Conservation (phyloP, 148 eudicot genomes). For the Vaccinium darrowii region DNA sequence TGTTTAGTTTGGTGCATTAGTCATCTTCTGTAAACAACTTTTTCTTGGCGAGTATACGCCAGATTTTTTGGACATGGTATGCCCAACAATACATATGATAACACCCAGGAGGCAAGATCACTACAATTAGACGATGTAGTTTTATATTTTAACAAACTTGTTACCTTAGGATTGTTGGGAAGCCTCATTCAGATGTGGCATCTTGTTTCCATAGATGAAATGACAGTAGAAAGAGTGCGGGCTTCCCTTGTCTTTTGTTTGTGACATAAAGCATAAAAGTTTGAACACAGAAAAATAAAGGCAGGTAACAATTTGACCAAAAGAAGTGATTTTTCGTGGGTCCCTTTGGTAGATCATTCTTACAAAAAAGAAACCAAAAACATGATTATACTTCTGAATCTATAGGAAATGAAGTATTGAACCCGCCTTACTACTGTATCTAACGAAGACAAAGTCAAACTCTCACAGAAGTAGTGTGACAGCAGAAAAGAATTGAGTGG, state of each 20-base stretch:
- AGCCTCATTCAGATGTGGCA: not conserved
- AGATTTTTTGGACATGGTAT: not conserved
- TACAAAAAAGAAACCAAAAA: not conserved
- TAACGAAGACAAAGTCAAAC: not conserved
- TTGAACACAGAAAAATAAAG: no score
- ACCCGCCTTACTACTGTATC: not conserved
- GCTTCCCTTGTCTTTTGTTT: no score
- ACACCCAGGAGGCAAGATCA: not conserved
- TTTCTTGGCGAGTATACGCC: not conserved
- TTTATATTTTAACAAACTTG: not conserved
- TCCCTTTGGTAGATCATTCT: not conserved
- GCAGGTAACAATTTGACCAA: not conserved
- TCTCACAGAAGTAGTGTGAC: not conserved
- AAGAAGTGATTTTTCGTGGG: not conserved
- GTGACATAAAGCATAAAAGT: no score
- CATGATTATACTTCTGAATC: not conserved
- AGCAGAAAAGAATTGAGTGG: not conserved
- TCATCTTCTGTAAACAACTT: not conserved
- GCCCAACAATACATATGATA: not conserved
- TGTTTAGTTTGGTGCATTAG: not conserved
- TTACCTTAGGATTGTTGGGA: not conserved
- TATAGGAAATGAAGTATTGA: not conserved
- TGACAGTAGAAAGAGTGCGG: not conserved
- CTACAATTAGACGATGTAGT: not conserved
- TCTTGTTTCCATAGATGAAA: conserved; percentile 7